Evolutionary conservation across 2,329 filamentous ascomycete genomes (phyloP).

Genomic region (Aspergillus sclerotialis): DNA sequence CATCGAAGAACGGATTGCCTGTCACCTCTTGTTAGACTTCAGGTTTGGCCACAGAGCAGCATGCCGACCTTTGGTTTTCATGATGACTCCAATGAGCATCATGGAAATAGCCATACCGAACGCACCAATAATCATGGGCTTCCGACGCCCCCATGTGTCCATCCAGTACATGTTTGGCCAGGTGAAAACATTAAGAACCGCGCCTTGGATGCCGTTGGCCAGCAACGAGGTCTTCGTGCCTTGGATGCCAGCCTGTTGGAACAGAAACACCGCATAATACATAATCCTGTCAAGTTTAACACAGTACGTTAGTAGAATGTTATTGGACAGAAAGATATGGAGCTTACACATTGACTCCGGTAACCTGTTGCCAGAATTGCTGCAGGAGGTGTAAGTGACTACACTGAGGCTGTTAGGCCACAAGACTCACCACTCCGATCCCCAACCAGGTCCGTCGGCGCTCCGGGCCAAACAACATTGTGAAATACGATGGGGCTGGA

Average conservation of each 20-base stretch:
- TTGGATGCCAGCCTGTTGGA: conserved; percentile 20
- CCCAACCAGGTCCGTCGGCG: conserved; percentile 14
- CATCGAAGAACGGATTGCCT: conserved; percentile 2
- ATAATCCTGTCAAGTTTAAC: conserved; percentile 3
- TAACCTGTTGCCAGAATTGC: conserved; percentile 18
- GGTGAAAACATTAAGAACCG: conserved; percentile 23
- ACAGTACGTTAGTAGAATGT: not conserved
- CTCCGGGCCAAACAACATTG: conserved; percentile 12
- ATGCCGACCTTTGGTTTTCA: conserved; percentile 17
- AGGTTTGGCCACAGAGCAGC: too few species aligned
- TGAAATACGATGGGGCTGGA: conserved; percentile 10
- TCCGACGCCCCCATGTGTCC: conserved; percentile 22
- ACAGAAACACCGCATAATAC: conserved; percentile 25
- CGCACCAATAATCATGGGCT: conserved; percentile 19
- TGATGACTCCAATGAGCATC: conserved; percentile 21
- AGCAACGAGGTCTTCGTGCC: conserved; percentile 16
- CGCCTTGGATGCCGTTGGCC: conserved; percentile 22
- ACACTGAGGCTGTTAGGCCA: not conserved
- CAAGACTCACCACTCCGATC: conserved; percentile 14
- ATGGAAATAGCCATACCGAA: conserved; percentile 20
- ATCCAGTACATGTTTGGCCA: conserved; percentile 22
- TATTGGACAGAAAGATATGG: not conserved
- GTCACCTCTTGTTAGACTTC: not conserved
- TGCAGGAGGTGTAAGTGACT: conserved; percentile 1
- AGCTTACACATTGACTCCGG: conserved; percentile 16